phyloP scores from a whole-genome alignment of 495 filamentous ascomycete species.

The Echria macrotheca region DNA sequence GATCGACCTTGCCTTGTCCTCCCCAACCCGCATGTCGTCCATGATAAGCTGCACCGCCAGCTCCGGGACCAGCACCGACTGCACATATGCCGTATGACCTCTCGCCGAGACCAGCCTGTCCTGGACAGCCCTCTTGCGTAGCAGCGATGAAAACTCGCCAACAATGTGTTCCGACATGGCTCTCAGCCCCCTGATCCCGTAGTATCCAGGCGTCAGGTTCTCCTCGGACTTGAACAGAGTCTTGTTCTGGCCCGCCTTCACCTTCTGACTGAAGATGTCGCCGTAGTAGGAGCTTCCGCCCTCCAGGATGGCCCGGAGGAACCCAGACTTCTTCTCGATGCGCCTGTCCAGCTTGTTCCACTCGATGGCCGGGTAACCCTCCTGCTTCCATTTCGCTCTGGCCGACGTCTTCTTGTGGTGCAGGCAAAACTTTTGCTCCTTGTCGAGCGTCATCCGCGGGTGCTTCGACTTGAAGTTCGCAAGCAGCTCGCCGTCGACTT shows the following conservation, averaged over 20 bases:
- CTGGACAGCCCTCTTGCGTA: conserved; percentile 57
- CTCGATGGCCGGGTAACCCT: conserved; percentile 72
- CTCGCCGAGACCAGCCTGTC: conserved; percentile 66
- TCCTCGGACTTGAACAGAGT: conserved; percentile 52
- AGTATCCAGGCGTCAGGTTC: conserved; percentile 66
- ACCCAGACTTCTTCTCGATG: conserved; percentile 48
- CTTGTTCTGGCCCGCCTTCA: conserved; percentile 57
- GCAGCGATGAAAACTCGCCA: conserved; percentile 49
- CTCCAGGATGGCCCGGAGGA: conserved; percentile 55
- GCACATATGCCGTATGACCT: conserved; percentile 71
- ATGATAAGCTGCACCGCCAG: conserved; percentile 68
- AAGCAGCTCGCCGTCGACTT: conserved; percentile 50
- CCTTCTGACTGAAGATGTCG: conserved; percentile 49
- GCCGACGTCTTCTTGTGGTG: conserved; percentile 60
- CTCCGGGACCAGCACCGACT: conserved; percentile 83
- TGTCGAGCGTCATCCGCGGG: conserved; percentile 51
- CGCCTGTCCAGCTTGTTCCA: conserved; percentile 67
- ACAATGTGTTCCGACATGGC: conserved; percentile 62
- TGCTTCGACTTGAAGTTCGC: conserved; percentile 38
- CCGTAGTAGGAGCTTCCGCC: conserved; percentile 58
- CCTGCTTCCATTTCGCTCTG: conserved; percentile 52
- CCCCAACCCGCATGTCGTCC: conserved; percentile 74
- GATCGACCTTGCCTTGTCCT: conserved; percentile 60
- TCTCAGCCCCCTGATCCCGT: conserved; percentile 70
- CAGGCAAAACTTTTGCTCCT: conserved; percentile 65